These are phyloP conservation scores for Coemansia sp. DNA, from an alignment of 192 early-diverging fungal species.

Conservation along the genomic window DNA sequence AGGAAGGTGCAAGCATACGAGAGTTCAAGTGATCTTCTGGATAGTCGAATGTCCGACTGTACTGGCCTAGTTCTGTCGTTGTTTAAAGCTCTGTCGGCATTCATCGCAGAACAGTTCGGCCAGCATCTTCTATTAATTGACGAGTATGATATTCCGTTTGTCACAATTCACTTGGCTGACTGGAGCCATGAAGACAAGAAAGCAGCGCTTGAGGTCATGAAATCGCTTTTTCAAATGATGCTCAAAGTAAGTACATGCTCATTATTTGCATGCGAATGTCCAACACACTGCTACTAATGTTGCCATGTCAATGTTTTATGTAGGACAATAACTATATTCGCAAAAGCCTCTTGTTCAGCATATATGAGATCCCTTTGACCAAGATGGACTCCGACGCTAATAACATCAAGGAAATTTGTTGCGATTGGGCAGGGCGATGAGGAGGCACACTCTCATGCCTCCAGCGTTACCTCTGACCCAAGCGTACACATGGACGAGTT, in stretches of 20 bases:
- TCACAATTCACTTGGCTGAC: conserved; percentile 15
- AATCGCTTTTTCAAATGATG: conserved; percentile 22
- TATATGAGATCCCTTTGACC: conserved; percentile 37
- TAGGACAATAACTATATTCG: conserved; percentile 15
- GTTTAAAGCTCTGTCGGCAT: conserved; percentile 12
- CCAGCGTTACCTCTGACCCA: no score
- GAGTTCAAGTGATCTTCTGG: not conserved
- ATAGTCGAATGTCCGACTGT: not conserved
- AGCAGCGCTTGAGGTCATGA: conserved; percentile 13
- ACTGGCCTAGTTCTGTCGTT: not conserved
- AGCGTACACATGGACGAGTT: no score
- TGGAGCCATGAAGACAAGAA: conserved; percentile 19
- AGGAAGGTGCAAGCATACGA: no score
- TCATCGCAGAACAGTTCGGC: conserved; percentile 10
- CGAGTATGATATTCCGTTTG: conserved; percentile 42
- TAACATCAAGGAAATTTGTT: conserved; percentile 37
- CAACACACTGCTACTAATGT: no score
- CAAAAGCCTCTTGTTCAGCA: conserved; percentile 29
- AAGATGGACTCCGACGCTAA: conserved; percentile 42
- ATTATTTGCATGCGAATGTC: not conserved
- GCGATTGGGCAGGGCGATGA: no score
- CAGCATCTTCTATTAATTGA: conserved; percentile 38
- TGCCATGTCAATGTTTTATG: not conserved
- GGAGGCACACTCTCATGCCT: no score
- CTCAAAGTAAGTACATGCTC: conserved; percentile 27